Conservation (phyloP, 75 land plant species). For the Ceratopteris richardii region DNA sequence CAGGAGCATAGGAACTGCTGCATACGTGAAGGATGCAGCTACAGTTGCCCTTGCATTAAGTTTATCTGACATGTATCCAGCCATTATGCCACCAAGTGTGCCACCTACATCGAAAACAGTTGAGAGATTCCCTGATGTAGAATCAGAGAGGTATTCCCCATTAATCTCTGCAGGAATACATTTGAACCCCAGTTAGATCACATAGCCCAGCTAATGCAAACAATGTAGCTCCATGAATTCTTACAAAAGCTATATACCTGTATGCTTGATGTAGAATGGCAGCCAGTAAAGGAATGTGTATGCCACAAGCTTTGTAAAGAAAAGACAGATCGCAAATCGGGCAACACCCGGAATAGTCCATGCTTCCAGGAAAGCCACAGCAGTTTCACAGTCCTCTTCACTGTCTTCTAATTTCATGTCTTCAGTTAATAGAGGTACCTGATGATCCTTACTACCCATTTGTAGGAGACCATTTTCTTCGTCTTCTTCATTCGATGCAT, state of each 20-base stretch:
- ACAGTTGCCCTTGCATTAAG: conserved; percentile 63
- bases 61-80: conserved; percentile 68
- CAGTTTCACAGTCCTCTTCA: not conserved
- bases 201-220: too few relatives aligned
- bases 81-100: conserved; percentile 65
- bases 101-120: conserved; percentile 87
- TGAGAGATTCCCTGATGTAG: conserved; percentile 65
- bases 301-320: conserved; percentile 48
- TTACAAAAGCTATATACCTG: conserved; percentile 12
- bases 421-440: not conserved
- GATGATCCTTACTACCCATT: not conserved
- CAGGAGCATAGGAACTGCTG: conserved; percentile 51
- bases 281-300: conserved; percentile 56
- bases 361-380: conserved; percentile 47
- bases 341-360: conserved; percentile 50
- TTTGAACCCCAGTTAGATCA: too few relatives aligned
- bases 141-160: conserved; percentile 57
- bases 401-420: not conserved
- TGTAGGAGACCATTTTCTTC: not conserved
- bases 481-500: conserved; percentile 1
- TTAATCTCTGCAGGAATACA: conserved; percentile 41
- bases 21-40: conserved; percentile 59
- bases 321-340: conserved; percentile 40
- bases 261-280: conserved; percentile 41
- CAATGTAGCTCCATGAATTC: too few relatives aligned